Evolutionary conservation across 495 filamentous ascomycete genomes (phyloP), one percentile per base, ranked within the genome.

Genomic region (Apodospora peruviana): DNA sequence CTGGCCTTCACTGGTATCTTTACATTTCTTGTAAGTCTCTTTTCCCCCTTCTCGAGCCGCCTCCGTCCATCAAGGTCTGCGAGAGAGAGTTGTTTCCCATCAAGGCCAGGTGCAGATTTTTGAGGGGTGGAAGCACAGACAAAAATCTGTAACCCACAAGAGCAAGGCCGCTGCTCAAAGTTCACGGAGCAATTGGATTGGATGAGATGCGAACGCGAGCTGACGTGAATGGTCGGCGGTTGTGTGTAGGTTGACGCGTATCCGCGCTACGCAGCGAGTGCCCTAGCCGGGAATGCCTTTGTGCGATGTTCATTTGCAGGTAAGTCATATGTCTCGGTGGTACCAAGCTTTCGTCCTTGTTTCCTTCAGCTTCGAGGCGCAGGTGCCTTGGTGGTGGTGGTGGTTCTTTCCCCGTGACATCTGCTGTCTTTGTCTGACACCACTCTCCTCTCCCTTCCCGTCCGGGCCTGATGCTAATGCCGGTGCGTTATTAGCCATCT

Each of bases 271-370:
- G 90, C 91, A 22, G 93, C 93, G 21, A 86, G 80, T 39, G 89
- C 90, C 5, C 70, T 96, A 53, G 90, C 91, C 23, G 89, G 90
- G 24, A 98, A 98, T 65, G 85, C 80, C 43, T 89, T 96, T 66
- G 78, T 85, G 40, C 77, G 93, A 46, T 88, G 85, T 47, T 76
- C 68, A 50, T 96, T 96, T 73, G 91, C 84, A 50, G 91, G 88
- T 60, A 82, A 81, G 56, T 90, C 84, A 44, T 25, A 34, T 36
- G 34, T 52, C 40, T 59, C 38, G 47, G 48, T 52, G 43, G 54
- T 77, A 37, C 43, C 34, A 44, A 42, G n/a, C 4, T 38, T 19
- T 21, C 21, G 18, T 32, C 34, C 19, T 32, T 25, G 24, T 42
- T 22, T 9, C 16, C 44, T 38, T 14, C 76, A 78, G 62, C 75